Evolutionary conservation across 2,329 filamentous ascomycete genomes (phyloP).

Genomic region (Beauveria medogensis): DNA sequence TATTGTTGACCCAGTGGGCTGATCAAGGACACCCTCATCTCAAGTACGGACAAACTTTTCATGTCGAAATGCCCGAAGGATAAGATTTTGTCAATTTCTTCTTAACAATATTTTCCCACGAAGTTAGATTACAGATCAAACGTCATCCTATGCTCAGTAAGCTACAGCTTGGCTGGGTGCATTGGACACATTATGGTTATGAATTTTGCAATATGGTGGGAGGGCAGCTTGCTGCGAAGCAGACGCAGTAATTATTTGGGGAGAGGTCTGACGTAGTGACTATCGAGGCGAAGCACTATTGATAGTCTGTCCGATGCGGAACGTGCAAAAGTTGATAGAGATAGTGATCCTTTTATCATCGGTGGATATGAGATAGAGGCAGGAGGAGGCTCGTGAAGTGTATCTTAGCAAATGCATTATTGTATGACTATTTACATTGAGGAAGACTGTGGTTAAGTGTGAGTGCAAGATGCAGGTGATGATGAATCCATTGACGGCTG

Average conservation of each 20-base stretch:
- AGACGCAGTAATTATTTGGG: not conserved
- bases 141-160: slow-evolving; percentile 48
- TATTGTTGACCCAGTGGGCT: slow-evolving; percentile 8
- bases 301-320: not conserved
- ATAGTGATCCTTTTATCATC: not conserved
- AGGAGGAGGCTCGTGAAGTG: not conserved
- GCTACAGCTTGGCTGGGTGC: slow-evolving; percentile 41
- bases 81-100: slow-evolving; percentile 38
- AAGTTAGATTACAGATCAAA: slow-evolving; percentile 47
- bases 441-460: not conserved
- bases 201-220: slow-evolving; percentile 46
- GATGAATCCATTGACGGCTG: not conserved
- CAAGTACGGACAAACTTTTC: slow-evolving; percentile 20
- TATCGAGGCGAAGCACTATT: not conserved
- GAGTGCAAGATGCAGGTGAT: not conserved
- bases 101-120: slow-evolving; percentile 42
- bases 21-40: slow-evolving; percentile 17
- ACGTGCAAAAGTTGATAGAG: not conserved
- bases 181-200: slow-evolving; percentile 57
- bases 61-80: slow-evolving; percentile 29
- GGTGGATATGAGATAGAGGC: slow-evolving; percentile 6
- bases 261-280: not conserved
- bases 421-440: slow-evolving; percentile 5
- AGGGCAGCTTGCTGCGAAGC: not conserved
- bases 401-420: slow-evolving; percentile 9